A percentile compares a stretch with the other conserved stretches of the same genome.
Evolutionary conservation across 2,329 filamentous ascomycete species (phyloP).

Genomic region (Didymella keratinophila): DNA sequence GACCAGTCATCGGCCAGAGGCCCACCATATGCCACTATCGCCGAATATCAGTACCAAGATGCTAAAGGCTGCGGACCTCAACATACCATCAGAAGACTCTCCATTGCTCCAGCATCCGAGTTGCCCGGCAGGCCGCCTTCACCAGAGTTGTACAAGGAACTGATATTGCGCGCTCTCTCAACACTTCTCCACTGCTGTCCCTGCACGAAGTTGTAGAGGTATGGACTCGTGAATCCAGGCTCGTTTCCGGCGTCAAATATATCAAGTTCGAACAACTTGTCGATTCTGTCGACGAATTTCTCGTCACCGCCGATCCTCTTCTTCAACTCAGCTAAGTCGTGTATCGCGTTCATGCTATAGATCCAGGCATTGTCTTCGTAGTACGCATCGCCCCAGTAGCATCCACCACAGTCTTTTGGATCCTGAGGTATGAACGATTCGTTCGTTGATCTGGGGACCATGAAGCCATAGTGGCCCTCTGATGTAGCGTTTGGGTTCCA

Average conservation of each 20-base stretch:
- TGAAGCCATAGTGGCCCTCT: constrained; percentile 69
- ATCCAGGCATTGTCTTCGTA: constrained; percentile 70
- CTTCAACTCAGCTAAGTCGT: constrained; percentile 67
- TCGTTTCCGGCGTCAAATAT: constrained; percentile 75
- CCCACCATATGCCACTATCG: constrained; percentile 46
- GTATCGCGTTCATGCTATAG: constrained; percentile 73
- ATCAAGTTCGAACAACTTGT: constrained; percentile 64
- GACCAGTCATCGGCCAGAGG: constrained; percentile 63
- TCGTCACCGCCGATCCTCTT: constrained; percentile 62
- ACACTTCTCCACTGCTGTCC: constrained; percentile 69
- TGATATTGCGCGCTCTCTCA: constrained; percentile 64
- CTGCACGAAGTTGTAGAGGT: constrained; percentile 70
- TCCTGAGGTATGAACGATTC: constrained; percentile 60
- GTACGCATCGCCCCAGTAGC: constrained; percentile 70
- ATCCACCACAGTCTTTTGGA: constrained; percentile 66
- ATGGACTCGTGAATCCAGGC: constrained; percentile 69
- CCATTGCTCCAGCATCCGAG: constrained; percentile 76
- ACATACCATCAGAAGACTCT: constrained; percentile 64
- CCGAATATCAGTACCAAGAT: constrained; percentile 9
- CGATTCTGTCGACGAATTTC: constrained; percentile 65
- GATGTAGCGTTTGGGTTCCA: constrained; percentile 69
- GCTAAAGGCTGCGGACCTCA: neutral
- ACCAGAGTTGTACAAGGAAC: constrained; percentile 64
- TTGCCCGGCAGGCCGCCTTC: constrained; percentile 71
- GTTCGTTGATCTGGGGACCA: constrained; percentile 65